Base-by-base conservation (phyloP, 2,329 filamentous ascomycete genomes). In the Botryosphaeria dothidea region DNA sequence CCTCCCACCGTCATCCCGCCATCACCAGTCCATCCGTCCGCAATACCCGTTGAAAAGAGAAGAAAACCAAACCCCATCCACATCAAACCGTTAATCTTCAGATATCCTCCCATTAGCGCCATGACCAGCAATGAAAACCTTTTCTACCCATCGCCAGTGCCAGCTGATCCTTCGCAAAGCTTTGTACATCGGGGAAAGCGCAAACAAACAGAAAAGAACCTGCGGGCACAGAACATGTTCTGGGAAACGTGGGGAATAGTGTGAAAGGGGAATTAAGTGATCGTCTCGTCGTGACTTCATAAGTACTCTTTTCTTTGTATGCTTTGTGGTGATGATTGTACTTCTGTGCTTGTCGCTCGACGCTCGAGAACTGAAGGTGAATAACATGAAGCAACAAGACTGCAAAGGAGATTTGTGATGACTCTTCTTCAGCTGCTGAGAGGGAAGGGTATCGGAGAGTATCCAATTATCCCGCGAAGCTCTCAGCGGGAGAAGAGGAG, bases 201-300 rank as follows among this genome's bases (percentile, higher is more conserved):
- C 36, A 57, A 43, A 48, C 25, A 61, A 46, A 36, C 29, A 60
- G 25, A 7, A 57, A 43, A 57, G 36, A 13, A 43, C 34, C 15
- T 21, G 15, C 19, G 52, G 21, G 11, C 36, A 17, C 52, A 29
- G 34, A 29, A 43, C 23, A 43, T 25, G 36, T 56, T 19, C 6
- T 31, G 41, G 41, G 57, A 31, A 57, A 43, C 41, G n/a, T 57
- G 19, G 19, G 25, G 57, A 46, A 34, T 46, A 61, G 29, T 9
- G 2, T 43, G 21, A 41, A n/a, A 48, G 21, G 56, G 57, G 57
- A 61, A 48, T 61, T 48, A 61, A 34, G 57, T 8, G 57, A 23
- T 61, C 57, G 41, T 61, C 29, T 61, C 57, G 41, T 61, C 57
- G 57, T 61, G 57, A 48, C 57, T 34, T 61, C 57, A 36, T 61